These are phyloP conservation scores for Lodderomyces pseudojiufengensis DNA, from an alignment of 1,139 yeast genomes.

Conservation along the genomic window DNA sequence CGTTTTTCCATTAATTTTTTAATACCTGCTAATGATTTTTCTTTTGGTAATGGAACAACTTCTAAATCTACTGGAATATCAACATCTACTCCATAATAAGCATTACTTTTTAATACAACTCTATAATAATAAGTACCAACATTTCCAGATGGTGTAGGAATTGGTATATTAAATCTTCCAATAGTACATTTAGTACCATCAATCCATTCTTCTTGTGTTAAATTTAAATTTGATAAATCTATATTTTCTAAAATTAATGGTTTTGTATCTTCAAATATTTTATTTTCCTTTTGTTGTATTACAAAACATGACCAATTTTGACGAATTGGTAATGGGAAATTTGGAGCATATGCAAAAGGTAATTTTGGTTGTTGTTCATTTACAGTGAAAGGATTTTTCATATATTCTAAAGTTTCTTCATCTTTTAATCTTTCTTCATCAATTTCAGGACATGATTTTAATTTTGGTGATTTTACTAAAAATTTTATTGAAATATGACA, in stretches of 20 bases:
- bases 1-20: conserved; percentile 9
- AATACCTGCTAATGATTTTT: conserved; percentile 9
- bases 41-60: conserved; percentile 50
- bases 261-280: conserved; percentile 59
- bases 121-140: conserved; percentile 64
- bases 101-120: conserved; percentile 58
- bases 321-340: conserved; percentile 56
- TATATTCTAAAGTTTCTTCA: conserved; percentile 57
- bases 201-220: conserved; percentile 46
- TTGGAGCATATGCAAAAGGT: conserved; percentile 67
- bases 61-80: conserved; percentile 64
- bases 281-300: conserved; percentile 70
- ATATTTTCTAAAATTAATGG: conserved; percentile 55
- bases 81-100: conserved; percentile 68
- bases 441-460: conserved; percentile 55
- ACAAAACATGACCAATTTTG: conserved; percentile 68
- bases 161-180: conserved; percentile 71
- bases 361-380: conserved; percentile 64
- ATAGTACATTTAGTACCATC: conserved; percentile 47
- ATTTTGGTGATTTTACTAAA: conserved; percentile 66
- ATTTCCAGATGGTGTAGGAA: conserved; percentile 61
- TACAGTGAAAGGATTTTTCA: conserved; percentile 68
- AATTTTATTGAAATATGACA: conserved; percentile 76
- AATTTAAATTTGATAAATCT: conserved; percentile 52
- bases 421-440: conserved; percentile 34